Percentiles rank a stretch among this genome's conserved stretches.
These are phyloP conservation scores for Heritiera littoralis DNA, from an alignment of 345 rosid species.

Conservation along the genomic window DNA sequence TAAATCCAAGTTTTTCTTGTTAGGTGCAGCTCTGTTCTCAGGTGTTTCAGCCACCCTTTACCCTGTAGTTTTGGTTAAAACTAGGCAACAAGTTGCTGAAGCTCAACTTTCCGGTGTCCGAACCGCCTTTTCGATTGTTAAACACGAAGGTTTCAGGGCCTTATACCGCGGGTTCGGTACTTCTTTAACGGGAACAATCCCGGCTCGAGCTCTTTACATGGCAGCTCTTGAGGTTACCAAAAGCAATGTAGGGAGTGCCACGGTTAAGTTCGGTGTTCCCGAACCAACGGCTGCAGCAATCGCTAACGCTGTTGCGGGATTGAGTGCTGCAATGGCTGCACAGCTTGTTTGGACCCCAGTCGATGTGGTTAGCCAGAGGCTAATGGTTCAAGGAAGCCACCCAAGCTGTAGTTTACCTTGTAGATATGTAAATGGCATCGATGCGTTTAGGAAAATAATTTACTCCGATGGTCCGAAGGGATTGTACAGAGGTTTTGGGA, in stretches of 20 bases:
- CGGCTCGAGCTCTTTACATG: slow-evolving; percentile 93
- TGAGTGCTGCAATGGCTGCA: slow-evolving; percentile 91
- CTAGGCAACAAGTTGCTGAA: slow-evolving; percentile 79
- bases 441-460: slow-evolving; percentile 72
- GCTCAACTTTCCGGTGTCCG: slow-evolving; percentile 58
- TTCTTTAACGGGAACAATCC: slow-evolving; percentile 84
- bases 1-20: slow-evolving; percentile 79
- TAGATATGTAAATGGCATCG: slow-evolving; percentile 71
- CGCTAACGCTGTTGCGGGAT: slow-evolving; percentile 81
- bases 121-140: slow-evolving; percentile 51
- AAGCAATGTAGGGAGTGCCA: slow-evolving; percentile 73
- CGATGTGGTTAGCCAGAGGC: slow-evolving; percentile 92
- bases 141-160: slow-evolving; percentile 72
- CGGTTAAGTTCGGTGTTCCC: slow-evolving; percentile 64
- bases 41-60: slow-evolving; percentile 81
- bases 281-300: slow-evolving; percentile 67
- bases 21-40: slow-evolving; percentile 89
- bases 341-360: slow-evolving; percentile 96
- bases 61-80: slow-evolving; percentile 76
- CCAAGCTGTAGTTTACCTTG: slow-evolving; percentile 46
- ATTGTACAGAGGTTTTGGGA: slow-evolving; percentile 83
- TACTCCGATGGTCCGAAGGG: slow-evolving; percentile 65
- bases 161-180: slow-evolving; percentile 91
- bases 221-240: slow-evolving; percentile 83
- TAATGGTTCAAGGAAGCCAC: slow-evolving; percentile 73